Base-by-base conservation (phyloP, 345 rosid genomes). In the Draba incana region DNA sequence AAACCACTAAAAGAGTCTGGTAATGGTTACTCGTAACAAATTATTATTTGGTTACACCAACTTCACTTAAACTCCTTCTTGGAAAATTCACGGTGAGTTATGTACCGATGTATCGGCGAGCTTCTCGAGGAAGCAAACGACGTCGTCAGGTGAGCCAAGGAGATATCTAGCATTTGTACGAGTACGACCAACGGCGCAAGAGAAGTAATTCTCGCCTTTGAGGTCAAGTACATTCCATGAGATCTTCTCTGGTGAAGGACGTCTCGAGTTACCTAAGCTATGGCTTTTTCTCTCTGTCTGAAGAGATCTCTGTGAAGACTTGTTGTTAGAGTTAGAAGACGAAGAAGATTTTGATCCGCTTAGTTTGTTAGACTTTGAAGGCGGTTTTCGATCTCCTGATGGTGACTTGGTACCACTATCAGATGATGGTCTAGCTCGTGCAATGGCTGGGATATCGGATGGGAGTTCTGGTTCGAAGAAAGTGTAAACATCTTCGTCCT, bases 391-490 rank as follows among this genome's bases (percentile, higher is more conserved):
- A 27, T 92, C 97, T 59, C 82, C 82, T 6, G 89, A 75, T 68
- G 78, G 56, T 33, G 79, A 63, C 72, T 75, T 88, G 13, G 55
- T 25, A 23, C 89, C 92, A 57, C 89, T 82, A 37, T 92, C 97
- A n/a, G 75, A 64, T 60, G 85, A 85, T 73, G 77, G 55, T 77
- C 83, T 91, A 57, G 69, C 73, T 75, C 92, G 85, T 37, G 82
- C 30, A 28, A 81, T 72, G 53, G 85, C 81, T 56, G 83, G 49
- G 15, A 76, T 66, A 60, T 92, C 98, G 4, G 78, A 64, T 33
- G 99, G 94, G 43, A 92, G 93, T 77, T 88, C 98, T 10, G 99
- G 99, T 85, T 95, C 99, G 12, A 95, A 95, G 78, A 95, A 95
- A 0, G 94, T 78, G 79, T 92, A 89, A 15, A 92, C 96, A 75